These are phyloP conservation scores for Hippophae rhamnoides DNA, from an alignment of 306 rosid species.

Conservation along the genomic window DNA sequence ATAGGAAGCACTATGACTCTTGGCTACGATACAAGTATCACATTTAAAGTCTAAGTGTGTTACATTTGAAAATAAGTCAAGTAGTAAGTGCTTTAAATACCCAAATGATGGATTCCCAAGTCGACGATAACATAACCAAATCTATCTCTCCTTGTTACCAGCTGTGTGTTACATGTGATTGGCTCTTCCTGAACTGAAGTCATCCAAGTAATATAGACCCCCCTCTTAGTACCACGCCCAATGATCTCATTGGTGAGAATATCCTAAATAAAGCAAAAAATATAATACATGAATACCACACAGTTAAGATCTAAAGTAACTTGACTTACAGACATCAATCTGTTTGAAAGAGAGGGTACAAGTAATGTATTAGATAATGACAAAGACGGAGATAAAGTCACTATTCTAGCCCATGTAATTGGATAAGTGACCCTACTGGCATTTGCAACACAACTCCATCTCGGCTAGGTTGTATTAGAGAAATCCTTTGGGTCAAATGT, in stretches of 20 bases:
- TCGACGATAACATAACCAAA: too few relatives aligned
- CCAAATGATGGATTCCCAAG: too few relatives aligned
- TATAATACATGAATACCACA: background rate
- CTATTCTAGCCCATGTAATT: background rate
- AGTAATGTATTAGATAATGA: background rate
- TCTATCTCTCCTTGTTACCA: too few relatives aligned
- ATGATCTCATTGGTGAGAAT: too few relatives aligned
- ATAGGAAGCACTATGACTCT: too few relatives aligned
- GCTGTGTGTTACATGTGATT: too few relatives aligned
- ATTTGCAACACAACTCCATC: background rate
- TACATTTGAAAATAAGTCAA: too few relatives aligned
- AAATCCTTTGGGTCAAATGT: background rate
- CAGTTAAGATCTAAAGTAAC: background rate
- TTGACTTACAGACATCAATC: background rate
- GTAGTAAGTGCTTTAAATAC: too few relatives aligned
- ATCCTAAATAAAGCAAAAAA: background rate
- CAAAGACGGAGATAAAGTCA: background rate
- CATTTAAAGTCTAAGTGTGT: too few relatives aligned
- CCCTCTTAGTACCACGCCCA: too few relatives aligned
- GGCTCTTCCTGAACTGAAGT: background rate
- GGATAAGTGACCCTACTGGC: background rate
- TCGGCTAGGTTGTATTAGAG: background rate
- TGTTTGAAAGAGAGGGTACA: background rate
- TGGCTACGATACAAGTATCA: too few relatives aligned
- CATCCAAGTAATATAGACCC: conserved; percentile 1